These are phyloP conservation scores for Geotrichum australiense DNA, from an alignment of 1,139 yeast species.

Conservation along the genomic window DNA sequence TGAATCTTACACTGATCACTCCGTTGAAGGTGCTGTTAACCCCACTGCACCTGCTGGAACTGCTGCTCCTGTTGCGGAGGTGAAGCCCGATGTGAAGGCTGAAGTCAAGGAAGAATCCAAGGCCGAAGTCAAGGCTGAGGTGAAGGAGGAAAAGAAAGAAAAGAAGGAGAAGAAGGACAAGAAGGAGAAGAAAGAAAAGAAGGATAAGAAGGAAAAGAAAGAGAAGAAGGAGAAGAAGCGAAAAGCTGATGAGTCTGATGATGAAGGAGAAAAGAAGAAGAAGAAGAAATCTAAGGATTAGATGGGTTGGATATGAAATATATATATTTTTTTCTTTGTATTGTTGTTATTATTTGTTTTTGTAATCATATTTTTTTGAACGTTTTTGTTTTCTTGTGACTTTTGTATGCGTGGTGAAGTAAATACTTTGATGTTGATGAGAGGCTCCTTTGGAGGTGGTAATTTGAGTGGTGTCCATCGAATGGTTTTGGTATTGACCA, in stretches of 20 bases:
- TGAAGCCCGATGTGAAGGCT: slow-evolving; percentile 21
- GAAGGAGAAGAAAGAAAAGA: slow-evolving; percentile 56
- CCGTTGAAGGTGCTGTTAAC: slow-evolving; percentile 44
- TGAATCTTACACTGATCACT: slow-evolving; percentile 74
- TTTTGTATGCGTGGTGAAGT: too few species aligned
- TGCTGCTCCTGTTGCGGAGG: slow-evolving; percentile 30
- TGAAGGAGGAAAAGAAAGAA: slow-evolving; percentile 43
- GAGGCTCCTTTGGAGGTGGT: too few species aligned
- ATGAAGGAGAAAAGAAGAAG: slow-evolving; percentile 47
- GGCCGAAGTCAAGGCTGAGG: slow-evolving; percentile 19
- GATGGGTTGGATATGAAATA: slow-evolving; percentile 12
- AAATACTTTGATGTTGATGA: too few species aligned
- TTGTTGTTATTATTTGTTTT: slow-evolving; percentile 6
- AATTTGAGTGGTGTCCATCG: too few species aligned
- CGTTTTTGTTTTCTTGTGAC: slow-evolving; percentile 1
- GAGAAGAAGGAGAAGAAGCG: slow-evolving; percentile 56
- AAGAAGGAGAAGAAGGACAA: slow-evolving; percentile 50
- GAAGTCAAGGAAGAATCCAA: slow-evolving; percentile 7
- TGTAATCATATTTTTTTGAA: background rate
- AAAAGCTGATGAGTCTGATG: slow-evolving; percentile 60
- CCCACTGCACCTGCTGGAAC: slow-evolving; percentile 45
- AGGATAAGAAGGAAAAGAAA: slow-evolving; percentile 40
- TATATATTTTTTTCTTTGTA: slow-evolving; percentile 3
- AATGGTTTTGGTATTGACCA: too few species aligned
- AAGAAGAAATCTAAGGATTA: slow-evolving; percentile 25